These are phyloP conservation scores for Albatrellus ellisii DNA, from an alignment of 768 basidiomycete species.

Conservation along the genomic window DNA sequence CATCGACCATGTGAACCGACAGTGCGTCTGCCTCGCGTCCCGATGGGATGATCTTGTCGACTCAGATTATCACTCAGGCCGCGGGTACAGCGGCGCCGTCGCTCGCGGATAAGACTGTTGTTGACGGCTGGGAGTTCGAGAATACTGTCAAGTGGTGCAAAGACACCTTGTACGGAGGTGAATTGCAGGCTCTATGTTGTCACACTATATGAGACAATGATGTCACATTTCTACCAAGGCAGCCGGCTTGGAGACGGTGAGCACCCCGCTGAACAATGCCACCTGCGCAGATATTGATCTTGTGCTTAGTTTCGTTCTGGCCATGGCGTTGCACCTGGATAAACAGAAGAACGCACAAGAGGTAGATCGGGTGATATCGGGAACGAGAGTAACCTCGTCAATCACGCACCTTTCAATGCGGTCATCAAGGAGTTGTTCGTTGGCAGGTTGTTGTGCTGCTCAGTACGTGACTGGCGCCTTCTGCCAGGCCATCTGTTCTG, in stretches of 20 bases:
- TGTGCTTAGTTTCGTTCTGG: constrained; percentile 14
- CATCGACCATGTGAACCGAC: neutral
- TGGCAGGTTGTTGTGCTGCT: neutral
- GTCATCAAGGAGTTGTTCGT: neutral
- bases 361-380: constrained; percentile 15
- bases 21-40: constrained; percentile 1
- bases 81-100: constrained; percentile 13
- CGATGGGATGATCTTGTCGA: too few relatives aligned
- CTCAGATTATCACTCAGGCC: neutral
- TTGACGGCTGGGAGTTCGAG: constrained; percentile 3
- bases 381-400: constrained; percentile 8
- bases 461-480: neutral
- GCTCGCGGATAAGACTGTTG: constrained; percentile 3
- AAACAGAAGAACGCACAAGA: constrained; percentile 17
- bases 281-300: constrained; percentile 13
- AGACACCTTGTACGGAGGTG: constrained; percentile 14
- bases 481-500: neutral
- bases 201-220: neutral
- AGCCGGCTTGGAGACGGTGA: constrained; percentile 6
- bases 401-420: constrained; percentile 6
- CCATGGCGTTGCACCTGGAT: constrained; percentile 17
- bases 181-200: too few relatives aligned
- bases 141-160: constrained; percentile 14
- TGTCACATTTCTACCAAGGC: neutral
- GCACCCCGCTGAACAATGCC: neutral